Conservation (phyloP, 2,329 filamentous ascomycete species). For the Exophiala sp. region DNA sequence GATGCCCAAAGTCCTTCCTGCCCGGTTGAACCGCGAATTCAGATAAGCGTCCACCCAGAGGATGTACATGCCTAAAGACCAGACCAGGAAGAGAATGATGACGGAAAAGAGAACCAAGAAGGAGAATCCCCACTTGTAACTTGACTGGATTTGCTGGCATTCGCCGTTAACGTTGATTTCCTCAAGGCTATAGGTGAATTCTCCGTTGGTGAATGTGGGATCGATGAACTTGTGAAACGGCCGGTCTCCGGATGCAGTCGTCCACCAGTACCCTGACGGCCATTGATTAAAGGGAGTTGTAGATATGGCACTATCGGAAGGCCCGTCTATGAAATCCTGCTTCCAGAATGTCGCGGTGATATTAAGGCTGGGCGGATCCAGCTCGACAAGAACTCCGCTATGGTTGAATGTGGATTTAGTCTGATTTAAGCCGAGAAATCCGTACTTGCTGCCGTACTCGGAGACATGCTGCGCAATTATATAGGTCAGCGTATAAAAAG, state of each 20-base stretch:
- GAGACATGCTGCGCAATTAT: constrained; percentile 2
- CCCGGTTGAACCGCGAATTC: constrained; percentile 28
- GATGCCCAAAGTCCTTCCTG: constrained; percentile 33
- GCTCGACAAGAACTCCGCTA: constrained; percentile 6
- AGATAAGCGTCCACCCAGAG: constrained; percentile 36
- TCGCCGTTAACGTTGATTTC: constrained; percentile 8
- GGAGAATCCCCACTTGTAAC: constrained; percentile 40
- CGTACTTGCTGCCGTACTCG: constrained; percentile 10
- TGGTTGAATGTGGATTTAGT: constrained; percentile 12
- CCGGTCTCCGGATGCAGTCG: neutral
- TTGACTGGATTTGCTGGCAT: constrained; percentile 22
- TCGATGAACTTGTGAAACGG: constrained; percentile 5
- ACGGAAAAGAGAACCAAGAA: constrained; percentile 34
- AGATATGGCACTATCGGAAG: no score
- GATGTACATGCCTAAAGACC: constrained; percentile 34
- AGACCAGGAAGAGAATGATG: constrained; percentile 33
- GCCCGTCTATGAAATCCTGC: neutral
- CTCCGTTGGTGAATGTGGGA: constrained; percentile 10
- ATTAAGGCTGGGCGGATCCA: constrained; percentile 6
- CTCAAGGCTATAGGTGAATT: constrained; percentile 7
- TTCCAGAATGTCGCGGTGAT: constrained; percentile 17
- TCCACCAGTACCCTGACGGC: constrained; percentile 8
- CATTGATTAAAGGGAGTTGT: neutral
- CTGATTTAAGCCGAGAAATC: constrained; percentile 9
- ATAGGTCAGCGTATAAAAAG: neutral